Conservation (phyloP, 2,329 filamentous ascomycete genomes). For the Colletotrichum aenigma region DNA sequence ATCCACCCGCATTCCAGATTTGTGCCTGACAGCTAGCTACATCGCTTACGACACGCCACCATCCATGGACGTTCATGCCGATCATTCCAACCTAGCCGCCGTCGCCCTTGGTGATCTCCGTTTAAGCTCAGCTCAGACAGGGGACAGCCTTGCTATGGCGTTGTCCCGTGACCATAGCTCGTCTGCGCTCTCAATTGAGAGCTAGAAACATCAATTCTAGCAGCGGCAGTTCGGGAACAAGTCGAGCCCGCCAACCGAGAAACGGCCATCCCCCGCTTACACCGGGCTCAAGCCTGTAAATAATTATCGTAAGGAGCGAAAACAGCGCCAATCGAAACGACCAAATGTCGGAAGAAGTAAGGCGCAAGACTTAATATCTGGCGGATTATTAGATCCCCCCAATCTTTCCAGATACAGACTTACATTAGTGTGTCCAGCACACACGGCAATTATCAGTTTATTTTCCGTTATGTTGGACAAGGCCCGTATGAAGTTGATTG, state of each 20-base stretch:
- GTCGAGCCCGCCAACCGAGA: not conserved
- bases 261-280: not conserved
- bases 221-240: not conserved
- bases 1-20: not conserved
- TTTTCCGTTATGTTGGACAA: fast-evolving
- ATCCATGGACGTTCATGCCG: not conserved
- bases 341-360: not conserved
- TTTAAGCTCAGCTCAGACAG: not conserved
- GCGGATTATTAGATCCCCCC: not conserved
- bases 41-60: not conserved
- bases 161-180: not conserved
- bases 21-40: not conserved
- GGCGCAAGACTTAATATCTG: not conserved
- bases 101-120: not conserved
- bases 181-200: not conserved
- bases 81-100: not conserved
- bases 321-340: not conserved
- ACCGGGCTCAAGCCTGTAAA: not conserved
- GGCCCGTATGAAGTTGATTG: not conserved
- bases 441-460: not conserved
- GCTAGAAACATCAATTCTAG: not conserved
- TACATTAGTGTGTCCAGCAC: fast-evolving
- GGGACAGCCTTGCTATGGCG: not conserved
- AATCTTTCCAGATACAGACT: not conserved
- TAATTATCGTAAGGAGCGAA: not conserved